These are phyloP conservation scores for Stemphylium vesicarium DNA, from an alignment of 2,329 filamentous ascomycete genomes.

Conservation along the genomic window DNA sequence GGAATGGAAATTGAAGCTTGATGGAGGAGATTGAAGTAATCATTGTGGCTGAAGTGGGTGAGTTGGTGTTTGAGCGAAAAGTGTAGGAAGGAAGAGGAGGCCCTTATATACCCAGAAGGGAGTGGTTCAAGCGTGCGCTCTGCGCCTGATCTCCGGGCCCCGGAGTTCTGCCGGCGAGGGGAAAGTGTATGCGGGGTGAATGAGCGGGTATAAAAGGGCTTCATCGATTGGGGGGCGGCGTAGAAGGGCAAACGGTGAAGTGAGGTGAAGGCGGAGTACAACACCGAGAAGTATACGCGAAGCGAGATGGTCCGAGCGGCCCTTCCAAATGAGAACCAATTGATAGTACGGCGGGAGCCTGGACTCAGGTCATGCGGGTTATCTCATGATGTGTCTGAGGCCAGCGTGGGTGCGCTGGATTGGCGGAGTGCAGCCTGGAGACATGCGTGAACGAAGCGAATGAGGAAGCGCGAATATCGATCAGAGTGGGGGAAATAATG, in stretches of 20 bases:
- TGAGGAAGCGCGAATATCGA: background rate
- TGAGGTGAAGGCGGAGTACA: constrained; percentile 1
- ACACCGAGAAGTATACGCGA: constrained; percentile 1
- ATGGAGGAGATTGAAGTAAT: background rate
- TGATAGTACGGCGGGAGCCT: background rate
- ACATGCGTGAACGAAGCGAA: background rate
- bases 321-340: background rate
- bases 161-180: constrained; percentile 10
- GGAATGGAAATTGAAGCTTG: background rate
- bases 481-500: no score
- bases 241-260: background rate
- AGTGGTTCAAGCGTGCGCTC: constrained; percentile 1
- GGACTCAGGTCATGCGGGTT: background rate
- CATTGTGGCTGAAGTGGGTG: no score
- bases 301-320: constrained; percentile 15
- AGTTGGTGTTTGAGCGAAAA: no score
- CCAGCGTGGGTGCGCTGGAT: constrained; percentile 2
- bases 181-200: constrained; percentile 9
- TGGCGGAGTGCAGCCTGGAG: background rate
- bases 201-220: constrained; percentile 8
- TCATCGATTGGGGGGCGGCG: constrained; percentile 1
- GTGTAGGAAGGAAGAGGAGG: background rate
- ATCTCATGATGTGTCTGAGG: background rate
- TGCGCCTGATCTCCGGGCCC: background rate
- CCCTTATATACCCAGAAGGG: constrained; percentile 9